Evolutionary conservation across 2,329 filamentous ascomycete species (phyloP).

Genomic region (Xylariaceae sp.): DNA sequence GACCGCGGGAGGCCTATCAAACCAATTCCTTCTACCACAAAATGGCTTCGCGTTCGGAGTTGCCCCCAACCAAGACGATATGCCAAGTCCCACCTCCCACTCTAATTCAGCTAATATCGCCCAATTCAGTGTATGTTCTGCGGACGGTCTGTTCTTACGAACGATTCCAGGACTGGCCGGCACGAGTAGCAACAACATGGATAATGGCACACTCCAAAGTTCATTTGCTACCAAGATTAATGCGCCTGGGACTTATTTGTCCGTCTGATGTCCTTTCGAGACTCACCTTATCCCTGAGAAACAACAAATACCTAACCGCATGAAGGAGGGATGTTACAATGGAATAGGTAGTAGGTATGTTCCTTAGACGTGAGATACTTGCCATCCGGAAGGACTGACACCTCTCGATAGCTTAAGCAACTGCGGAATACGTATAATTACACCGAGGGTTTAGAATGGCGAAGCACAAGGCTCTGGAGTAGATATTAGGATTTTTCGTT

Average conservation of each 20-base stretch:
- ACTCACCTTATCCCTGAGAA: background rate
- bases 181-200: background rate
- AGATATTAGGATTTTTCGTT: too few species aligned
- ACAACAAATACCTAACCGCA: too few species aligned
- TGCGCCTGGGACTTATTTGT: conserved; percentile 25
- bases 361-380: too few species aligned
- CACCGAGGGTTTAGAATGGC: too few species aligned
- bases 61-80: conserved; percentile 19
- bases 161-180: conserved; percentile 9
- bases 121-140: conserved; percentile 60
- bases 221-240: conserved; percentile 30
- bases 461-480: too few species aligned
- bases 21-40: conserved; percentile 5
- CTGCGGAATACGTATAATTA: too few species aligned
- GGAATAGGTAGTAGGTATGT: too few species aligned
- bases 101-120: conserved; percentile 28
- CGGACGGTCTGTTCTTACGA: conserved; percentile 51
- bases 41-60: conserved; percentile 25
- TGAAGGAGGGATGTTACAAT: too few species aligned
- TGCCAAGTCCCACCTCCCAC: conserved; percentile 12
- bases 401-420: too few species aligned
- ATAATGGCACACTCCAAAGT: conserved; percentile 1
- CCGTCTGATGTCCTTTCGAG: background rate
- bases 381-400: too few species aligned
- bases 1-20: conserved; percentile 13